Conservation (phyloP, 108 stramenopile species). For the Phaeodactylum tricornutum region DNA sequence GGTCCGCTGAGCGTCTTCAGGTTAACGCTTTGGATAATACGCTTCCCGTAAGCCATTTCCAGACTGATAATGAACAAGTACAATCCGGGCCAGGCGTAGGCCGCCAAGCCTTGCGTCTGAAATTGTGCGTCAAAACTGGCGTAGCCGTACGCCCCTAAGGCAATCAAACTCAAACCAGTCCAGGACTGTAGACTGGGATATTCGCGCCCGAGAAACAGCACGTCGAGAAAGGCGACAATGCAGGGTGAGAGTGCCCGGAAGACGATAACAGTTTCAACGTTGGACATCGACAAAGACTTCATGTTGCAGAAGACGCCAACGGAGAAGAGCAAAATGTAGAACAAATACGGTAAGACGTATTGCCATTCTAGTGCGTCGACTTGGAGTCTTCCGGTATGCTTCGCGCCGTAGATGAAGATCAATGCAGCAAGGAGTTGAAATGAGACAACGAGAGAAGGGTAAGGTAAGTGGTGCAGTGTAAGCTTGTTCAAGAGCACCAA, state of each 20-base stretch:
- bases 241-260: conserved; percentile 80
- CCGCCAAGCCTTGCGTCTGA: conserved; percentile 36
- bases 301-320: conserved; percentile 77
- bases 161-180: conserved; percentile 44
- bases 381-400: conserved; percentile 25
- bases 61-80: conserved; percentile 68
- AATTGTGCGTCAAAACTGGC: conserved; percentile 65
- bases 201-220: conserved; percentile 73
- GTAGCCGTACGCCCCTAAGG: conserved; percentile 71
- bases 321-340: conserved; percentile 73
- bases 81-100: conserved; percentile 65
- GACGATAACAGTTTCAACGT: conserved; percentile 93
- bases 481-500: conserved; percentile 79
- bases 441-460: conserved; percentile 60
- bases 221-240: conserved; percentile 73
- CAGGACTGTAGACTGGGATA: conserved; percentile 65
- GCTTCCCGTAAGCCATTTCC: conserved; percentile 89
- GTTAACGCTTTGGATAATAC: conserved; percentile 61
- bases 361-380: conserved; percentile 63
- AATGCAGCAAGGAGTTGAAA: conserved; percentile 63
- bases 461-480: conserved; percentile 61
- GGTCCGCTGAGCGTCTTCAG: conserved; percentile 74
- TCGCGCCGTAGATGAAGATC: conserved; percentile 45
- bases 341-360: conserved; percentile 64
- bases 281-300: conserved; percentile 62